Evolutionary conservation across 2,329 filamentous ascomycete genomes (phyloP).

Genomic region (Pseudocercospora macadamiae): DNA sequence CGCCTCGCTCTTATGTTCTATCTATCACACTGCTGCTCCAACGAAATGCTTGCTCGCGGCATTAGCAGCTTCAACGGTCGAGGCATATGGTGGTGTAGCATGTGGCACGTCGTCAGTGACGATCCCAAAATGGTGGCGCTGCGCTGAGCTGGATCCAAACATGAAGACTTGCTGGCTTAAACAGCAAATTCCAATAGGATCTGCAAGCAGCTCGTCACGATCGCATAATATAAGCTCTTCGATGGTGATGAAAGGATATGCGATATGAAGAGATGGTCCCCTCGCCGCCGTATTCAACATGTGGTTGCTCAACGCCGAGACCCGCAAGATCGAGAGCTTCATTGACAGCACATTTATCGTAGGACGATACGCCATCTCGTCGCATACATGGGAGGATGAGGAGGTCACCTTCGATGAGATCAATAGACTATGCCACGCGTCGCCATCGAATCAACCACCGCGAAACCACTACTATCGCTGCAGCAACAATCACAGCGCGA

Average conservation of each 20-base stretch:
- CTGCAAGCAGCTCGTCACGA: not conserved
- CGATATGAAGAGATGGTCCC: not conserved
- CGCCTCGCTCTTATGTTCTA: not conserved
- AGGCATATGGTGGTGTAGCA: not conserved
- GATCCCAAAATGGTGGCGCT: not conserved
- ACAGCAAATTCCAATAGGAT: not conserved
- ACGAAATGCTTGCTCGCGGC: not conserved
- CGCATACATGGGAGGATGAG: constrained; percentile 22
- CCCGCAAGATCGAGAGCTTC: constrained; percentile 13
- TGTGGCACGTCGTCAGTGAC: not conserved
- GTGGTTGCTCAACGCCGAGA: constrained; percentile 21
- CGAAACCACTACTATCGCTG: too few species aligned
- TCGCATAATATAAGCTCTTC: not conserved
- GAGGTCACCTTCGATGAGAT: constrained; percentile 19
- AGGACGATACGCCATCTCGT: constrained; percentile 20
- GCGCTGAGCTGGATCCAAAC: not conserved
- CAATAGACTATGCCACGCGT: too few species aligned
- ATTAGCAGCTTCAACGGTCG: not conserved
- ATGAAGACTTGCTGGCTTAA: not conserved
- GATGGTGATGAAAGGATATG: not conserved
- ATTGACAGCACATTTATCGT: not conserved
- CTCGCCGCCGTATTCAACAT: constrained; percentile 13
- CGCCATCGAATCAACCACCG: too few species aligned
- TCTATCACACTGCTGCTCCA: not conserved
- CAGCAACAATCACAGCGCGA: too few species aligned